Evolutionary conservation across 2,329 filamentous ascomycete genomes (phyloP).

Genomic region (Aureobasidium leucospermi): DNA sequence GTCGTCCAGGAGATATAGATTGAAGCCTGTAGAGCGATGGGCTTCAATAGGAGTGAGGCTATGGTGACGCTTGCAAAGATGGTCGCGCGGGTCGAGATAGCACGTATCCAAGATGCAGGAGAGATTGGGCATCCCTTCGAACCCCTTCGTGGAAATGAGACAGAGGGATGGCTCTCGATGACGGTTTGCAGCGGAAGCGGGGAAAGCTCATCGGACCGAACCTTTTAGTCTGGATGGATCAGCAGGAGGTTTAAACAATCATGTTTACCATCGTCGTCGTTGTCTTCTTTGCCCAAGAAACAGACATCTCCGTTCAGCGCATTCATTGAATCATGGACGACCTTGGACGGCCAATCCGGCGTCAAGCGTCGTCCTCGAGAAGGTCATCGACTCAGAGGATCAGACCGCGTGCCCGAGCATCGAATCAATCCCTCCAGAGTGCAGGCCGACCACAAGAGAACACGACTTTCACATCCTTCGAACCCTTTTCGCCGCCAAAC

Average conservation of each 20-base stretch:
- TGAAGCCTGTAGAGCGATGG: background rate
- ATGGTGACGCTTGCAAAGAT: background rate
- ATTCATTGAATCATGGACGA: constrained; percentile 13
- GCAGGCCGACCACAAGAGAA: constrained; percentile 14
- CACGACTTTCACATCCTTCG: constrained; percentile 17
- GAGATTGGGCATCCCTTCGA: constrained; percentile 5
- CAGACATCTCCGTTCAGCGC: background rate
- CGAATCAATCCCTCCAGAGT: constrained; percentile 14
- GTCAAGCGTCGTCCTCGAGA: constrained; percentile 14
- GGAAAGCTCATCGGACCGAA: constrained; percentile 13
- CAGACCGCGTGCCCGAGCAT: constrained; percentile 12
- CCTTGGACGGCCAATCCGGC: constrained; percentile 9
- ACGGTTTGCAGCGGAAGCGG: constrained; percentile 9
- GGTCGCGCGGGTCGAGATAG: background rate
- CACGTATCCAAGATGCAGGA: background rate
- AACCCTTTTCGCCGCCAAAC: constrained; percentile 17
- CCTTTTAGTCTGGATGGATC: constrained; percentile 1
- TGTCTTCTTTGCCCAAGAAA: background rate
- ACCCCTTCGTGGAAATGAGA: constrained; percentile 8
- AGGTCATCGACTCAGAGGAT: constrained; percentile 15
- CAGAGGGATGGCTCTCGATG: constrained; percentile 1
- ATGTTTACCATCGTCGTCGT: background rate
- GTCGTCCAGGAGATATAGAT: background rate
- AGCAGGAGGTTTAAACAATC: background rate
- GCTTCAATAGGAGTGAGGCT: background rate